Conservation (phyloP, 805 yeast genomes). For the Ogataea siamensis region DNA sequence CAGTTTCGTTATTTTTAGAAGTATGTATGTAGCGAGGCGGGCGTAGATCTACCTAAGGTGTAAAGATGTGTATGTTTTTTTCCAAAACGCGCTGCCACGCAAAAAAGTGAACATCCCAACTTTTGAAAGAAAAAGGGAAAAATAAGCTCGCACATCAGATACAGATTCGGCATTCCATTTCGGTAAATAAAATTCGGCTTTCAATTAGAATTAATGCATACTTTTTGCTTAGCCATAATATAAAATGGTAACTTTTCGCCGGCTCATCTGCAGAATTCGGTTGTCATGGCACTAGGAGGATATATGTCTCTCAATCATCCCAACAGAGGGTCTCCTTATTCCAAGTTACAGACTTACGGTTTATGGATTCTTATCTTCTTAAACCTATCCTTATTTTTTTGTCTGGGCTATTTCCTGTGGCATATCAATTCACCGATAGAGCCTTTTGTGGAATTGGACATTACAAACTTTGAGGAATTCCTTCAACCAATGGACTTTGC, state of each 20-base stretch:
- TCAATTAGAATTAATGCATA: conserved; percentile 2
- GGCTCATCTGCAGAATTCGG: not conserved
- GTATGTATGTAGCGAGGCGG: not conserved
- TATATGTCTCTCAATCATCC: too few species aligned
- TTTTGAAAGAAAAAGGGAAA: too few species aligned
- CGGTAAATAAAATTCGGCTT: conserved; percentile 4
- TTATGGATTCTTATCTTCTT: conserved; percentile 2
- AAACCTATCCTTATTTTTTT: conserved; percentile 1
- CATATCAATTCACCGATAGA: too few species aligned
- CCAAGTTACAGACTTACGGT: conserved; percentile 1
- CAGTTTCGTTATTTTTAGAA: not conserved
- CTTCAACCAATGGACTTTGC: conserved; percentile 36
- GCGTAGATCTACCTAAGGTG: not conserved
- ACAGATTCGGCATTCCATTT: not conserved
- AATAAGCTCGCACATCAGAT: too few species aligned
- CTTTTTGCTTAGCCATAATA: conserved; percentile 1
- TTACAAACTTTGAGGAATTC: conserved; percentile 25
- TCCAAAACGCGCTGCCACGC: too few species aligned
- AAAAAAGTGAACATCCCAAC: too few species aligned
- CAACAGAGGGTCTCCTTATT: too few species aligned
- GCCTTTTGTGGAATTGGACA: conserved; percentile 3
- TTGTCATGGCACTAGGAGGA: too few species aligned
- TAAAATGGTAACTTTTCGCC: not conserved
- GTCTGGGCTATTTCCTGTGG: not conserved
- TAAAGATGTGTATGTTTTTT: not conserved